Conservation (phyloP, 768 basidiomycete genomes). For the Pleurotus djamor region DNA sequence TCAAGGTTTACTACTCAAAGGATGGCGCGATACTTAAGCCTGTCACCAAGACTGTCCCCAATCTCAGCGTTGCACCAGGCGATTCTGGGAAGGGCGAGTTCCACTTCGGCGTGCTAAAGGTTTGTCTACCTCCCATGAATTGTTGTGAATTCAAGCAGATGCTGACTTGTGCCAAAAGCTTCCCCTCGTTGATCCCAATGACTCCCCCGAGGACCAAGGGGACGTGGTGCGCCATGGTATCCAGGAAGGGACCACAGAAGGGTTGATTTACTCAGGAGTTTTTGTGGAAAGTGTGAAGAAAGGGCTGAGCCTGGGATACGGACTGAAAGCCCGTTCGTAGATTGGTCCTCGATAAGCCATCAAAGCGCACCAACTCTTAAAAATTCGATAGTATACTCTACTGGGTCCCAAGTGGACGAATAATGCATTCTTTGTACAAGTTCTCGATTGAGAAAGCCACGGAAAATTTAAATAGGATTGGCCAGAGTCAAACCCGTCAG, state of each 20-base stretch:
- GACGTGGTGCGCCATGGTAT: slow-evolving; percentile 60
- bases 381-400: no score
- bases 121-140: slow-evolving; percentile 17
- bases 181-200: slow-evolving; percentile 45
- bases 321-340: neutral
- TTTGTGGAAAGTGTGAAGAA: slow-evolving; percentile 45
- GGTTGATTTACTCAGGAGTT: slow-evolving; percentile 53
- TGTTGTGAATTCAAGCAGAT: neutral
- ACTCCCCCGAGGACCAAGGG: slow-evolving; percentile 41
- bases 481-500: neutral
- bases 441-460: no score
- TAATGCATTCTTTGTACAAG: no score
- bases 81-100: slow-evolving; percentile 54
- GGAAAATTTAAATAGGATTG: neutral
- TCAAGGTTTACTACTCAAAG: slow-evolving; percentile 50
- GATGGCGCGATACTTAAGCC: slow-evolving; percentile 32
- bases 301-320: slow-evolving; percentile 34
- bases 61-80: slow-evolving; percentile 36
- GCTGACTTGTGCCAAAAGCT: slow-evolving; percentile 31
- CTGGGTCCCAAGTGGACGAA: no score
- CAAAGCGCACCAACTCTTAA: no score
- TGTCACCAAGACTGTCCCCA: slow-evolving; percentile 41
- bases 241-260: slow-evolving; percentile 57
- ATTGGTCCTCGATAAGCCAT: neutral
- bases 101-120: slow-evolving; percentile 62